Base-by-base conservation (phyloP, 805 yeast genomes). In the Starmerella potacharoeniae region DNA sequence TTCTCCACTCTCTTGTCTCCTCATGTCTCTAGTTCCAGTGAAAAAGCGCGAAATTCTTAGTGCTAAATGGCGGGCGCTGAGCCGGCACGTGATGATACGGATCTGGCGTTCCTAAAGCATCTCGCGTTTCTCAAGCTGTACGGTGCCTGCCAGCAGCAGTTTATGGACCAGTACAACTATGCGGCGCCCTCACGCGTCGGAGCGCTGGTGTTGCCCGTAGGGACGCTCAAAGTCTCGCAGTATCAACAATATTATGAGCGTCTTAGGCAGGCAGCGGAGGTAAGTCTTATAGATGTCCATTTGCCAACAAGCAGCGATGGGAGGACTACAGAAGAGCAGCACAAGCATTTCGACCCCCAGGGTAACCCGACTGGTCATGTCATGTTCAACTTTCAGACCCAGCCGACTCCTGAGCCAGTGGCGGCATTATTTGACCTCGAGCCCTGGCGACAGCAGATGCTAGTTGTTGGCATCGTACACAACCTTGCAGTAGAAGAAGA, bases 381-480 rank as follows among this genome's bases (percentile, higher is more conserved):
- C 0, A 67, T 81, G 13, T 86, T 77, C 64, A 82, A 81, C 54
- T 80, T 80, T 59, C 68, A 69, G 11, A 68, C 76, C 1, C 62
- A 77, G 0, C 64, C 70, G 6, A 71, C 77, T 1, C 83, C 79
- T 54, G 75, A 74, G n/a, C 81, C 79, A 42, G 75, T 84, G 31
- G 69, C 82, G 6, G 82, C 84, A 52, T 71, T 91, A 43, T 86
- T 84, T 61, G 97, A 91, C 68, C 81, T 91, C 59, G 97, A 93
- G 69, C 95, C 96, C 1, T 88, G 78, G 68, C 71, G 97, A 51
- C 87, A 88, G 65, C 80, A 85, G 0, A 79, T 87, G 61, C 60
- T 65, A 47, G 71, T 68, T 1, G 66, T 80, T 46, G 84, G 81
- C 4, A 60, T 80, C 30, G 65, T 69, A 1, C 69, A 72, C 31